phyloP scores from a whole-genome alignment of 352 stramenopile genomes.

The Pythium rhizo-oryzae region DNA sequence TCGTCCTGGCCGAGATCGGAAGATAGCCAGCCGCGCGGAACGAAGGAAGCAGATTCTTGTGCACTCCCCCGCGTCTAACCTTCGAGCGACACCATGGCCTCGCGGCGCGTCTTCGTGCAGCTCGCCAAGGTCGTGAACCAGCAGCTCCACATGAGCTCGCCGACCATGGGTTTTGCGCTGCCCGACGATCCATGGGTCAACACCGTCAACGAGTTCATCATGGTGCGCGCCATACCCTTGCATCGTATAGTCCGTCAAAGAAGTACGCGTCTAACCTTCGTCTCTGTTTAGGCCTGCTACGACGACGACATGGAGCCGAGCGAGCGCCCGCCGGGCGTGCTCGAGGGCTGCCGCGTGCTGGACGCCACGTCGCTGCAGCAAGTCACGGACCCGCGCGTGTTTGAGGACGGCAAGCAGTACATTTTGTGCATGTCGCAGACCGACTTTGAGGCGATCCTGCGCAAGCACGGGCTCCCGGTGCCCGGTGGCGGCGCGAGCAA shows the following conservation, averaged over 20 bases:
- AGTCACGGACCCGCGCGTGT: slow-evolving; percentile 38
- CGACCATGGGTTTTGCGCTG: slow-evolving; percentile 68
- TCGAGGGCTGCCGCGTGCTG: slow-evolving; percentile 62
- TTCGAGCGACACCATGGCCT: slow-evolving; percentile 42
- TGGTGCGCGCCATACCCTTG: slow-evolving; percentile 39
- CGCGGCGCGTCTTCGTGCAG: slow-evolving; percentile 75
- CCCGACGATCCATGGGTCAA: slow-evolving; percentile 59
- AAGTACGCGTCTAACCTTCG: neutral
- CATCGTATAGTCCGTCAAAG: no score
- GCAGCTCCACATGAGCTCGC: slow-evolving; percentile 37
- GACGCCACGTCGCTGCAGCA: slow-evolving; percentile 51
- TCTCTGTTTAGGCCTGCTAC: slow-evolving; percentile 58
- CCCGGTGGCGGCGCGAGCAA: slow-evolving; percentile 13
- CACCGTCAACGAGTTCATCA: slow-evolving; percentile 83
- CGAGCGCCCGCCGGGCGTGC: slow-evolving; percentile 52
- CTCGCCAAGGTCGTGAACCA: slow-evolving; percentile 37
- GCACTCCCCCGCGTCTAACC: neutral
- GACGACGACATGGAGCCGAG: slow-evolving; percentile 74
- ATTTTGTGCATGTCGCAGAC: slow-evolving; percentile 50
- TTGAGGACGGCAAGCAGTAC: slow-evolving; percentile 79
- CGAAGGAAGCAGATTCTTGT: neutral
- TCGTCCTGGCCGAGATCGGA: neutral
- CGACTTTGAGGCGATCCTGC: slow-evolving; percentile 44
- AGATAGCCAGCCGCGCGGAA: neutral
- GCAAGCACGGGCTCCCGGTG: slow-evolving; percentile 46